Evolutionary conservation across 2,329 filamentous ascomycete species (phyloP).

Genomic region (Trichothecium sympodiale): DNA sequence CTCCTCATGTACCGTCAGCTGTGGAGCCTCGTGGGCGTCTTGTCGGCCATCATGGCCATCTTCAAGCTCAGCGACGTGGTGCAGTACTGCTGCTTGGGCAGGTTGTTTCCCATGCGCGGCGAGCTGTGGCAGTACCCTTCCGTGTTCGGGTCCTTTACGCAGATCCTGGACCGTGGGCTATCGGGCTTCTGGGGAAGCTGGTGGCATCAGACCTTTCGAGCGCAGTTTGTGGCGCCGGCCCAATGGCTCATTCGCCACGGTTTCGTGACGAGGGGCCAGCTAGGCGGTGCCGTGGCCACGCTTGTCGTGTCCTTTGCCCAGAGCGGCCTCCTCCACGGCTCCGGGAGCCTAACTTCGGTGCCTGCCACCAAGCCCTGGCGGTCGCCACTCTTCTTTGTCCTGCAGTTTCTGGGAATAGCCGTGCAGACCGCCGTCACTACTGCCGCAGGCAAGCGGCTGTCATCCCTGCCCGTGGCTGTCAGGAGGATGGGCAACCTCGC

Average conservation of each 20-base stretch:
- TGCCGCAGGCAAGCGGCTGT: slow-evolving; percentile 19
- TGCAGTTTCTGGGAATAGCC: slow-evolving; percentile 56
- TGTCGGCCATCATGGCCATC: slow-evolving; percentile 47
- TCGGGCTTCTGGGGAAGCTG: slow-evolving; percentile 73
- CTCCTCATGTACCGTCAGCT: slow-evolving; percentile 45
- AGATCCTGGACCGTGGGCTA: slow-evolving; percentile 58
- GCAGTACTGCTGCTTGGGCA: slow-evolving; percentile 33
- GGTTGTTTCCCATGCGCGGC: slow-evolving; percentile 36
- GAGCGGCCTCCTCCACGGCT: slow-evolving; percentile 59
- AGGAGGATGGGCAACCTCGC: slow-evolving; percentile 46
- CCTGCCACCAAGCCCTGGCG: slow-evolving; percentile 37
- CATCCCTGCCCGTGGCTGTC: slow-evolving; percentile 29
- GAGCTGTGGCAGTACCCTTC: slow-evolving; percentile 43
- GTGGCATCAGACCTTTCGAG: slow-evolving; percentile 88
- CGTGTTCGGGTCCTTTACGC: slow-evolving; percentile 40
- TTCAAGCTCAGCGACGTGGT: slow-evolving; percentile 50
- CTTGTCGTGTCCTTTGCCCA: slow-evolving; percentile 42
- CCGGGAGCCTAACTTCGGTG: slow-evolving; percentile 57
- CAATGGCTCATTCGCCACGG: slow-evolving; percentile 30
- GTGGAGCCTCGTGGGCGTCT: slow-evolving; percentile 44
- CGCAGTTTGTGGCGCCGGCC: slow-evolving; percentile 54
- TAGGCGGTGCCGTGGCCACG: slow-evolving; percentile 12
- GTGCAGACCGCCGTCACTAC: slow-evolving; percentile 37
- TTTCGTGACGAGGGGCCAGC: slow-evolving; percentile 23
- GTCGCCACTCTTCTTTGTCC: slow-evolving; percentile 58